Evolutionary conservation across 1,139 yeast genomes (phyloP).

Genomic region (Scheffersomyces parashehatae): DNA sequence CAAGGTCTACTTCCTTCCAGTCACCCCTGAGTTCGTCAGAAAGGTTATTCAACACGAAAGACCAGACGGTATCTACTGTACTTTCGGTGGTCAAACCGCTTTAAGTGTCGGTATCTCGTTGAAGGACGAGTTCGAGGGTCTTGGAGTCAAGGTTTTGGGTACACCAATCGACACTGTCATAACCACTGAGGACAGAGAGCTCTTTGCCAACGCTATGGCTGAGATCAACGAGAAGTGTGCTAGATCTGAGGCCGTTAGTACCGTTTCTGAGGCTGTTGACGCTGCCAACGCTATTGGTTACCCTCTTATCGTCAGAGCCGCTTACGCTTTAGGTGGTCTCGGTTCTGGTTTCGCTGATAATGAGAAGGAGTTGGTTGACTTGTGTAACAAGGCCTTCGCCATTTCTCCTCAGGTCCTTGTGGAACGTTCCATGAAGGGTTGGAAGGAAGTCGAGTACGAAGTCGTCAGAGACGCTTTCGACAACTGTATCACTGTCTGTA

Average conservation of each 20-base stretch:
- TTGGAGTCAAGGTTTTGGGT: slow-evolving; percentile 95
- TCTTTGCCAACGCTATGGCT: slow-evolving; percentile 92
- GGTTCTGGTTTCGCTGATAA: slow-evolving; percentile 98
- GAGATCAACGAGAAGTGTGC: slow-evolving; percentile 96
- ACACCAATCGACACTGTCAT: slow-evolving; percentile 94
- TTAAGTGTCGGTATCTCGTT: slow-evolving; percentile 91
- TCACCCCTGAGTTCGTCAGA: slow-evolving; percentile 92
- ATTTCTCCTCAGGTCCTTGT: slow-evolving; percentile 95
- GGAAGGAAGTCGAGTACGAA: slow-evolving; percentile 99
- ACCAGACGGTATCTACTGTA: slow-evolving; percentile 95
- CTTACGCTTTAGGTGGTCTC: slow-evolving; percentile 95
- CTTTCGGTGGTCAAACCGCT: slow-evolving; percentile 99
- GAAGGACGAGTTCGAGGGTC: slow-evolving; percentile 89
- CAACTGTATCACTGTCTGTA: slow-evolving; percentile 98
- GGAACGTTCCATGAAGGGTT: slow-evolving; percentile 97
- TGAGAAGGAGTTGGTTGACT: slow-evolving; percentile 75
- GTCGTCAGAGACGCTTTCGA: slow-evolving; percentile 97
- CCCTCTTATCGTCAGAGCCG: slow-evolving; percentile 98
- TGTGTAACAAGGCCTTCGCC: slow-evolving; percentile 92
- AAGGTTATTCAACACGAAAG: slow-evolving; percentile 92
- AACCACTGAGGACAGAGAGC: slow-evolving; percentile 96
- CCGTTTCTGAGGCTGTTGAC: slow-evolving; percentile 73
- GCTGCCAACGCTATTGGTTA: slow-evolving; percentile 89
- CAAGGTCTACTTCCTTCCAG: slow-evolving; percentile 95
- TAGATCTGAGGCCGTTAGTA: slow-evolving; percentile 80